Percentiles rank a stretch among this genome's conserved stretches.
These are phyloP conservation scores for Linnemannia elongata DNA, from an alignment of 192 early-diverging fungal species.

Conservation along the genomic window DNA sequence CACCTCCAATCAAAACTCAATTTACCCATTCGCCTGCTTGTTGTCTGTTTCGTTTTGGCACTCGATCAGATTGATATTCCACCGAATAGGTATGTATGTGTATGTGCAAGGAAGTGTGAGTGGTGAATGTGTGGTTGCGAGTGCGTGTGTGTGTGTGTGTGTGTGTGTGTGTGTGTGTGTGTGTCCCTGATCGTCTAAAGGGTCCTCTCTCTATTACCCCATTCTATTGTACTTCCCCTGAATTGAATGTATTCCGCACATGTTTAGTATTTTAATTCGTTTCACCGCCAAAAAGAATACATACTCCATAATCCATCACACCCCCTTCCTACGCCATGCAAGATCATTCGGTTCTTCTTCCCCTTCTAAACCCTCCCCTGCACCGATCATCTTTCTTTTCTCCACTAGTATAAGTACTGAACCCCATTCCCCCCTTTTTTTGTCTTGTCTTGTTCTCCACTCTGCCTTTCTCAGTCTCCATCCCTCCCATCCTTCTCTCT, in stretches of 20 bases:
- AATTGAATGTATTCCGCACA: slow-evolving; percentile 1
- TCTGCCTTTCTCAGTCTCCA: no score
- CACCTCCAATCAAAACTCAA: not conserved
- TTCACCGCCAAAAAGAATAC: not conserved
- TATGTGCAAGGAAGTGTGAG: no score
- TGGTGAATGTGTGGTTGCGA: not conserved
- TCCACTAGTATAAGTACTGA: not conserved
- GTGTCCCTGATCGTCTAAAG: not conserved
- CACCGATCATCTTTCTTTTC: not conserved
- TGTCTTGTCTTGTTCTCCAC: not conserved
- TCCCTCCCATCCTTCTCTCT: not conserved
- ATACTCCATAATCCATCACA: not conserved
- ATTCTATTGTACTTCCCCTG: not conserved
- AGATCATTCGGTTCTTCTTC: not conserved
- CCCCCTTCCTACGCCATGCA: not conserved
- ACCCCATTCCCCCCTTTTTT: not conserved
- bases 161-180: not conserved
- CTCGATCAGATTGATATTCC: not conserved
- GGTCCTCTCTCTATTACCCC: not conserved
- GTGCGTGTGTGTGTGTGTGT: no score
- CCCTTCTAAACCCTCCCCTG: not conserved
- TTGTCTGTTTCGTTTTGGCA: not conserved
- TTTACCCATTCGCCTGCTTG: not conserved
- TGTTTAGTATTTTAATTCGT: not conserved
- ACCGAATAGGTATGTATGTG: not conserved